Conservation (phyloP, 805 yeast species). For the Candida broadrunensis region DNA sequence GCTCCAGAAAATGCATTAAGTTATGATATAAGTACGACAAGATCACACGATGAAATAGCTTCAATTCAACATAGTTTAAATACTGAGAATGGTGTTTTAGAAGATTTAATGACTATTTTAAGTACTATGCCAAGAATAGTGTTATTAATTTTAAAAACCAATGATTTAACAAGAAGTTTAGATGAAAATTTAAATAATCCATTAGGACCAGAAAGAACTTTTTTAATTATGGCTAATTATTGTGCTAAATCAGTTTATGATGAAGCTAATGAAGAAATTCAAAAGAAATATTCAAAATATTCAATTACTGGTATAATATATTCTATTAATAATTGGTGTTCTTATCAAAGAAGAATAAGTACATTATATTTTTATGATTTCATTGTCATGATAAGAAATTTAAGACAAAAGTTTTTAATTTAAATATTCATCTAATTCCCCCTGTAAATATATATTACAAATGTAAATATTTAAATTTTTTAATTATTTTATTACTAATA, state of each 20-base stretch:
- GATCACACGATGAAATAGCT: slow-evolving; percentile 62
- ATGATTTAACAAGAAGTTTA: slow-evolving; percentile 84
- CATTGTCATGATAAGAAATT: slow-evolving; percentile 18
- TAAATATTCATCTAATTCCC: background rate
- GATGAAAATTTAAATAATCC: slow-evolving; percentile 84
- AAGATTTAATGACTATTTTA: slow-evolving; percentile 75
- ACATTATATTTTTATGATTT: slow-evolving; percentile 33
- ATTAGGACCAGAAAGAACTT: slow-evolving; percentile 82
- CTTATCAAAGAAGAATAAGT: slow-evolving; percentile 28
- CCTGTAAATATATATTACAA: background rate
- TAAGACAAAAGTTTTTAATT: background rate
- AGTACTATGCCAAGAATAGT: slow-evolving; percentile 83
- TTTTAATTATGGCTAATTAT: slow-evolving; percentile 83
- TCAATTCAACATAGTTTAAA: slow-evolving; percentile 63
- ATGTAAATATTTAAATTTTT: background rate
- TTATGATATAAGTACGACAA: slow-evolving; percentile 51
- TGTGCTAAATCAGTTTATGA: slow-evolving; percentile 78
- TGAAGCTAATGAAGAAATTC: slow-evolving; percentile 52
- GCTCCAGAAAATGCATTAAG: slow-evolving; percentile 73
- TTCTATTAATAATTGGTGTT: slow-evolving; percentile 26
- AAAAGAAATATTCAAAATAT: slow-evolving; percentile 12
- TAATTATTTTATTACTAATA: background rate
- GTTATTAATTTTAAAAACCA: slow-evolving; percentile 83
- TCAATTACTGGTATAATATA: slow-evolving; percentile 16
- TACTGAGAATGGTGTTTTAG: slow-evolving; percentile 59